These are phyloP conservation scores for Hyaloscypha variabilis DNA, from an alignment of 495 filamentous ascomycete species.

Conservation along the genomic window DNA sequence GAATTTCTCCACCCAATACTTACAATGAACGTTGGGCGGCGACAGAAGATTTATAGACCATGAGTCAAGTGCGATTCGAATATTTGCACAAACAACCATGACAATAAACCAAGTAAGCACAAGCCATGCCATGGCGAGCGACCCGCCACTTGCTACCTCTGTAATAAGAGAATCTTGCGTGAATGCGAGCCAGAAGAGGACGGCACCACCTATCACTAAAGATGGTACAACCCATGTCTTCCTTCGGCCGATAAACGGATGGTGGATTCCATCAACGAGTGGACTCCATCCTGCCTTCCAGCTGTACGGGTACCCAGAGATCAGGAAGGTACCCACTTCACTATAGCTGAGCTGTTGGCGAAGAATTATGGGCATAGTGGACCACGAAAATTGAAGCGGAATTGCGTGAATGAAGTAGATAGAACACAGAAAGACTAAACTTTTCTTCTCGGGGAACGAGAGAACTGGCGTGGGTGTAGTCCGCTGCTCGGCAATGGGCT, in stretches of 20 bases:
- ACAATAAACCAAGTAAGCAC: conserved; percentile 13
- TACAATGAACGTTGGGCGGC: neutral
- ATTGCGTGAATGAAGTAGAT: conserved; percentile 12
- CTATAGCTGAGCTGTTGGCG: conserved; percentile 14
- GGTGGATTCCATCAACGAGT: conserved; percentile 14
- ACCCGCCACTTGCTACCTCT: conserved; percentile 8
- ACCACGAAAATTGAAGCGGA: conserved; percentile 13
- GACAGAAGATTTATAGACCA: conserved; percentile 16
- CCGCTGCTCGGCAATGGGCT: conserved; percentile 4
- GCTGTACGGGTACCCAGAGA: conserved; percentile 13
- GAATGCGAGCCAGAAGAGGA: conserved; percentile 14
- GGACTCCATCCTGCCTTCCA: conserved; percentile 16
- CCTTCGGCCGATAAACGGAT: conserved; percentile 12
- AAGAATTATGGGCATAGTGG: conserved; percentile 16
- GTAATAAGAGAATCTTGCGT: conserved; percentile 13
- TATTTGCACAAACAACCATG: conserved; percentile 15
- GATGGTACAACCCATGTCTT: conserved; percentile 16
- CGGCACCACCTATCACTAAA: conserved; percentile 8
- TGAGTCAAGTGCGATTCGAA: conserved; percentile 15
- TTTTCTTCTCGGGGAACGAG: conserved; percentile 16
- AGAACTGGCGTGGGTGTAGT: conserved; percentile 6
- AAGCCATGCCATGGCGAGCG: conserved; percentile 12
- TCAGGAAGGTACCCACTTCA: conserved; percentile 14
- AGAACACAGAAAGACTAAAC: conserved; percentile 7
- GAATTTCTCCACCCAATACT: neutral